These are phyloP conservation scores for Hyphopichia homilentoma DNA, from an alignment of 805 yeast genomes.

Conservation along the genomic window DNA sequence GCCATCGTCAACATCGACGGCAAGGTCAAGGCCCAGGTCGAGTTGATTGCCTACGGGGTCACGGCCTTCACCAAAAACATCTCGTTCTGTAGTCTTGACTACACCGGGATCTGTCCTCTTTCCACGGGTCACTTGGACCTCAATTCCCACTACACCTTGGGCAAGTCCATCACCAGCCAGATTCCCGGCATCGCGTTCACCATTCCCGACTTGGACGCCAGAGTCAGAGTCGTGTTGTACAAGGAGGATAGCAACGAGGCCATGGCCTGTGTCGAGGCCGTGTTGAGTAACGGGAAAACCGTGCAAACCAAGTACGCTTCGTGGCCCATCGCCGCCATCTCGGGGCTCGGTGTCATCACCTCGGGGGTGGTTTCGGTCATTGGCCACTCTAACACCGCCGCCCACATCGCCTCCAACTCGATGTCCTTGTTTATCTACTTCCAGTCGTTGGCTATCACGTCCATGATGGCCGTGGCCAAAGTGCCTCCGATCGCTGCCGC, in stretches of 20 bases:
- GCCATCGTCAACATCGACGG: conserved; percentile 79
- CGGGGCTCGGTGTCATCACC: conserved; percentile 82
- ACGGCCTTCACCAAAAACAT: conserved; percentile 52
- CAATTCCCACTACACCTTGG: conserved; percentile 43
- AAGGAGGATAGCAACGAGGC: conserved; percentile 40
- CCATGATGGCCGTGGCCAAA: conserved; percentile 91
- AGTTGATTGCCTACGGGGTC: conserved; percentile 79
- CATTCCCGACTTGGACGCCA: conserved; percentile 92
- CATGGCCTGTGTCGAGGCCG: conserved; percentile 91
- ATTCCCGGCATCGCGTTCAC: conserved; percentile 86
- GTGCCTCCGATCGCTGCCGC: conserved; percentile 98
- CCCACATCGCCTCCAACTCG: conserved; percentile 96
- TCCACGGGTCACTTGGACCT: conserved; percentile 84
- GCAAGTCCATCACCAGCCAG: conserved; percentile 36
- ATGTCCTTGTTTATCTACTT: conserved; percentile 89
- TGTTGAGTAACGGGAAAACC: conserved; percentile 82
- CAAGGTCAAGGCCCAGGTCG: conserved; percentile 61
- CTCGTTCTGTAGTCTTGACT: conserved; percentile 58
- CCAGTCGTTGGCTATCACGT: conserved; percentile 86
- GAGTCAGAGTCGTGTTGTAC: conserved; percentile 71
- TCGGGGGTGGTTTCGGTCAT: conserved; percentile 83
- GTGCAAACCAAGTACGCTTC: conserved; percentile 89
- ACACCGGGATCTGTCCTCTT: conserved; percentile 68
- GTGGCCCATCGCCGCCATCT: conserved; percentile 93
- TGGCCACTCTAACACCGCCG: conserved; percentile 90